Evolutionary conservation across 768 basidiomycete species (phyloP).

Genomic region (Phlegmacium glaucopus): DNA sequence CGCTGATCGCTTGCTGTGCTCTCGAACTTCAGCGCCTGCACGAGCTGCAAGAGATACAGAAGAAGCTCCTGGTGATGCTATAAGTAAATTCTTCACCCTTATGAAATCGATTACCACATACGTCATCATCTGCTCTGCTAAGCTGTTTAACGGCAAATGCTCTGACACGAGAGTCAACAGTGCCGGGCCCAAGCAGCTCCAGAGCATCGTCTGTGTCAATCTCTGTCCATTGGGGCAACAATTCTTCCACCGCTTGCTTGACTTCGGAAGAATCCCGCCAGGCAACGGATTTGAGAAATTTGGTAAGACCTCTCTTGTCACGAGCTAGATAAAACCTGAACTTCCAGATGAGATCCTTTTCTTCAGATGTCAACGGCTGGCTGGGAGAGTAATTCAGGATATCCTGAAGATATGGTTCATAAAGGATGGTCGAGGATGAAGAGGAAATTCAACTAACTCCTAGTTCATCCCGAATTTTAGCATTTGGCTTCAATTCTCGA

Average conservation of each 20-base stretch:
- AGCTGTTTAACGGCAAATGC: conserved; percentile 94
- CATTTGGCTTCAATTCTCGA: conserved; percentile 94
- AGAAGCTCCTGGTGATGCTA: conserved; percentile 68
- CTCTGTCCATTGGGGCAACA: conserved; percentile 95
- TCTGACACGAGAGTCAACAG: conserved; percentile 86
- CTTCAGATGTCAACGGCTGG: conserved; percentile 79
- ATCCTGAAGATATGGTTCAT: conserved; percentile 45
- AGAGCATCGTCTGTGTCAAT: conserved; percentile 96
- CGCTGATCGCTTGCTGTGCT: conserved; percentile 74
- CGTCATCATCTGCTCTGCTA: conserved; percentile 91
- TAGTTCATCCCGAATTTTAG: conserved; percentile 90
- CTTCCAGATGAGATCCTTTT: conserved; percentile 97
- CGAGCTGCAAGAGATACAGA: conserved; percentile 90
- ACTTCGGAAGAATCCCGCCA: conserved; percentile 97
- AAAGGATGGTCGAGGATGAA: not conserved
- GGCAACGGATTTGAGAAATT: conserved; percentile 96
- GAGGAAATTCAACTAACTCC: conserved; percentile 49
- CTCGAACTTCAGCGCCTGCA: conserved; percentile 98
- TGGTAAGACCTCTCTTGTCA: conserved; percentile 92
- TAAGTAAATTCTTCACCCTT: conserved; percentile 1
- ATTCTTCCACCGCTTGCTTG: conserved; percentile 95
- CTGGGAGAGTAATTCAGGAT: conserved; percentile 92
- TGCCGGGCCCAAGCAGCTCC: conserved; percentile 88
- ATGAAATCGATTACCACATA: conserved; percentile 30
- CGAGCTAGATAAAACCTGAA: conserved; percentile 96